Evolutionary conservation across 495 filamentous ascomycete genomes (phyloP).

Genomic region (Tuber microsphaerosporum): DNA sequence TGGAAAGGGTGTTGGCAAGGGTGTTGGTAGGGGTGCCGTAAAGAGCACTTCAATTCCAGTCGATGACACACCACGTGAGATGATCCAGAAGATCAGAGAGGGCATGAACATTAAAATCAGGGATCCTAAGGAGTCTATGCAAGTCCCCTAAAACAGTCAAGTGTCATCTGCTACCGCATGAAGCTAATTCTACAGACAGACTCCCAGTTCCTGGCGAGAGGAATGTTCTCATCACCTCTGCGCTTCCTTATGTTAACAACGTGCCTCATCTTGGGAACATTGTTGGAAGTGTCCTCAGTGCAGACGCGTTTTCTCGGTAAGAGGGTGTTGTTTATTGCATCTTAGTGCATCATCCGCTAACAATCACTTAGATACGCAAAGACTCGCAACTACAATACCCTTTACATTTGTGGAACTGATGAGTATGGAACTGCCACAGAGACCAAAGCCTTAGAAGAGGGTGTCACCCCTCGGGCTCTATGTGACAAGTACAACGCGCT

Average conservation of each 20-base stretch:
- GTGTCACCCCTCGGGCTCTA: conserved; percentile 54
- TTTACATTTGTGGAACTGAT: conserved; percentile 65
- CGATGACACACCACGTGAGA: conserved; percentile 17
- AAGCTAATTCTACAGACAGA: conserved; percentile 24
- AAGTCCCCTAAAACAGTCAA: conserved; percentile 1
- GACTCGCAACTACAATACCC: conserved; percentile 57
- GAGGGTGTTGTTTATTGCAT: conserved; percentile 22
- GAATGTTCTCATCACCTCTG: conserved; percentile 57
- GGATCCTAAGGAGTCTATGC: conserved; percentile 35
- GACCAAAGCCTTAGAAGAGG: conserved; percentile 57
- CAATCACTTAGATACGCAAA: conserved; percentile 59
- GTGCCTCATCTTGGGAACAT: conserved; percentile 93
- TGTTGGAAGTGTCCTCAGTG: conserved; percentile 77
- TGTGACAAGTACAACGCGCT: conserved; percentile 80
- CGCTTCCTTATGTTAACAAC: conserved; percentile 89
- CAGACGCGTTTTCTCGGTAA: conserved; percentile 67
- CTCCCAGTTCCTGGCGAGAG: conserved; percentile 49
- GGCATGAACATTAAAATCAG: conserved; percentile 35
- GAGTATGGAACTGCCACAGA: conserved; percentile 86
- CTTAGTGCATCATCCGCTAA: conserved; percentile 17
- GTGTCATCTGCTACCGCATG: neutral
- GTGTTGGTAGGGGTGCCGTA: conserved; percentile 6
- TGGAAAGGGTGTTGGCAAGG: conserved; percentile 12
- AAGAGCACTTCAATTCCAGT: conserved; percentile 9
- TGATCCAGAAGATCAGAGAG: conserved; percentile 25